Percentiles rank a stretch among this genome's conserved stretches.
phyloP scores from a whole-genome alignment of 2,329 filamentous ascomycete genomes.

The Basipetospora chlamydospora region DNA sequence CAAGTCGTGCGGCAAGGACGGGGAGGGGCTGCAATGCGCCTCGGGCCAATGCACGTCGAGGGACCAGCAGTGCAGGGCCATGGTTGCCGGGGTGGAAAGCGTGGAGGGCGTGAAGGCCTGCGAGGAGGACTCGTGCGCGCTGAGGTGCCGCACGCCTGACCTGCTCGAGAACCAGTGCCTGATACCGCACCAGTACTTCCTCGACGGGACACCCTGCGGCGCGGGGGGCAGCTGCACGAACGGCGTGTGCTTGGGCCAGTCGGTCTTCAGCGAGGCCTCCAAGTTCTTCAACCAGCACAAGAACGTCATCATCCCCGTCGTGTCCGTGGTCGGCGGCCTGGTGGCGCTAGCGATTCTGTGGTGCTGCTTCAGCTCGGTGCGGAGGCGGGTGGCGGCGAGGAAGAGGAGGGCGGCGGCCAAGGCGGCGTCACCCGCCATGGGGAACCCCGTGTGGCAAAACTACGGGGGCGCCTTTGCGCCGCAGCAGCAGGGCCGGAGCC shows the following conservation, averaged over 20 bases:
- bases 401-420: constrained; percentile 11
- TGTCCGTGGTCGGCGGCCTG: constrained; percentile 55
- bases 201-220: constrained; percentile 78
- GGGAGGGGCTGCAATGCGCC: constrained; percentile 57
- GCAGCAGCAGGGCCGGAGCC: neutral
- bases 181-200: constrained; percentile 74
- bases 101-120: constrained; percentile 73
- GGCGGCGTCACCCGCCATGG: neutral
- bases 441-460: neutral
- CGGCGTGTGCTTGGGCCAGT: constrained; percentile 61
- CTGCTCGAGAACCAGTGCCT: constrained; percentile 55
- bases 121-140: constrained; percentile 46
- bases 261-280: constrained; percentile 53
- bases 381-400: constrained; percentile 13
- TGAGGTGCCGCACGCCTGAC: constrained; percentile 61
- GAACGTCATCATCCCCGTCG: constrained; percentile 68
- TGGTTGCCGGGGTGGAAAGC: constrained; percentile 39
- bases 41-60: constrained; percentile 91
- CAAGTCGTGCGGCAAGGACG: constrained; percentile 50
- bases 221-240: constrained; percentile 68
- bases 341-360: constrained; percentile 52
- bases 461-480: constrained; percentile 1
- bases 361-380: constrained; percentile 43
- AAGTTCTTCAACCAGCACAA: constrained; percentile 68
- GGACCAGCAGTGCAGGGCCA: constrained; percentile 72